These are phyloP conservation scores for Komagataea norvegica DNA, from an alignment of 1,139 yeast species.

Conservation along the genomic window DNA sequence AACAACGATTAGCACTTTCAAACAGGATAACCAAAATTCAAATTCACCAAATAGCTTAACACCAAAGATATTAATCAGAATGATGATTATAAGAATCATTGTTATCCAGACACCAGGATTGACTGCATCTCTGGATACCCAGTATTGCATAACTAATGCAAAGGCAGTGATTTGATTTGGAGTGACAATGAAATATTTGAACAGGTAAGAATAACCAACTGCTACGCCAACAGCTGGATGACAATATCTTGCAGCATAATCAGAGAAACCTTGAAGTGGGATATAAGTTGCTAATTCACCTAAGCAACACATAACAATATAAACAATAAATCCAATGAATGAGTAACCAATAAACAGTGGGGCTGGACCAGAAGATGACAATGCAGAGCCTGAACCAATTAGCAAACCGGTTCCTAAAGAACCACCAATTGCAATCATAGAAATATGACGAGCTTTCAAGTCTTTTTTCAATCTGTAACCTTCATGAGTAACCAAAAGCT, in stretches of 20 bases:
- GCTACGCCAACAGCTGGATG: conserved; percentile 76
- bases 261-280: conserved; percentile 66
- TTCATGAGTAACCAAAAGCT: conserved; percentile 22
- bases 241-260: conserved; percentile 54
- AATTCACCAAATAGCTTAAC: conserved; percentile 67
- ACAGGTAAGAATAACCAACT: conserved; percentile 64
- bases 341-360: conserved; percentile 65
- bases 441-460: conserved; percentile 62
- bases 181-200: conserved; percentile 68
- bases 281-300: conserved; percentile 67
- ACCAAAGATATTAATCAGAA: conserved; percentile 54
- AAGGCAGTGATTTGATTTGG: conserved; percentile 75
- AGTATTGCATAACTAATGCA: conserved; percentile 58
- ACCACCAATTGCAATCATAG: conserved; percentile 80
- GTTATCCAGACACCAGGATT: conserved; percentile 64
- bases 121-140: conserved; percentile 46
- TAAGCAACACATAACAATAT: conserved; percentile 66
- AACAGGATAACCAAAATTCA: conserved; percentile 51
- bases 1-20: conserved; percentile 54
- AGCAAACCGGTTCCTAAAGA: conserved; percentile 75
- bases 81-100: conserved; percentile 51
- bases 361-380: conserved; percentile 72
- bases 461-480: conserved; percentile 53
- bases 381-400: conserved; percentile 67
- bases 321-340: conserved; percentile 61